Conservation (phyloP, 2,329 filamentous ascomycete species). For the Orbilia ellipsospora region DNA sequence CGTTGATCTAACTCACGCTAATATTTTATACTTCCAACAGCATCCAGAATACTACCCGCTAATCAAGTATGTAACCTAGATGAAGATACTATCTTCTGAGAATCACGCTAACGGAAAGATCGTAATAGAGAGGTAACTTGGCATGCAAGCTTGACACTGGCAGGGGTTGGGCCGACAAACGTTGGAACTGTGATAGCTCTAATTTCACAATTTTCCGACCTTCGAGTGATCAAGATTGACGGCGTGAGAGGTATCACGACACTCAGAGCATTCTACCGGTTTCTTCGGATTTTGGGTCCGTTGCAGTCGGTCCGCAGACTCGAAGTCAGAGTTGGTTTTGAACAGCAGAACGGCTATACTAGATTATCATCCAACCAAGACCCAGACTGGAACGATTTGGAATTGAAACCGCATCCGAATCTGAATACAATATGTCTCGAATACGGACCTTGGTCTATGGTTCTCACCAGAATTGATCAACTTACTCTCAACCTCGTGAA, state of each 20-base stretch:
- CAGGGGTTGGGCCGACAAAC: background rate
- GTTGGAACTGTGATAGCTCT: conserved; percentile 6
- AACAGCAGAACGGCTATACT: background rate
- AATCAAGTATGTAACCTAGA: conserved; percentile 13
- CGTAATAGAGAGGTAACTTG: conserved; percentile 8
- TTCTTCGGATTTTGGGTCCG: background rate
- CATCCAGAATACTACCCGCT: background rate
- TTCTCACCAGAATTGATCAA: conserved; percentile 11
- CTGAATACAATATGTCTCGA: conserved; percentile 5
- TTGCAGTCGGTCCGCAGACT: background rate
- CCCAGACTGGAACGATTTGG: conserved; percentile 7
- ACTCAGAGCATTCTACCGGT: background rate
- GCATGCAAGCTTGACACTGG: background rate
- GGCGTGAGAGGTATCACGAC: background rate
- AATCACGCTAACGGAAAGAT: background rate
- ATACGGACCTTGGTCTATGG: conserved; percentile 18
- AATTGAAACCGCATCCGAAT: background rate
- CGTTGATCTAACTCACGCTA: background rate
- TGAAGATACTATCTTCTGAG: background rate
- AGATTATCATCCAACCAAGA: background rate
- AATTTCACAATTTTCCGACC: background rate
- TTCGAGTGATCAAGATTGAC: conserved; percentile 15
- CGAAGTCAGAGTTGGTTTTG: conserved; percentile 9
- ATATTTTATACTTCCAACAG: background rate
- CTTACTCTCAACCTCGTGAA: background rate